These are phyloP conservation scores for Brettanomyces anomalus DNA, from an alignment of 805 yeast species.

Conservation along the genomic window DNA sequence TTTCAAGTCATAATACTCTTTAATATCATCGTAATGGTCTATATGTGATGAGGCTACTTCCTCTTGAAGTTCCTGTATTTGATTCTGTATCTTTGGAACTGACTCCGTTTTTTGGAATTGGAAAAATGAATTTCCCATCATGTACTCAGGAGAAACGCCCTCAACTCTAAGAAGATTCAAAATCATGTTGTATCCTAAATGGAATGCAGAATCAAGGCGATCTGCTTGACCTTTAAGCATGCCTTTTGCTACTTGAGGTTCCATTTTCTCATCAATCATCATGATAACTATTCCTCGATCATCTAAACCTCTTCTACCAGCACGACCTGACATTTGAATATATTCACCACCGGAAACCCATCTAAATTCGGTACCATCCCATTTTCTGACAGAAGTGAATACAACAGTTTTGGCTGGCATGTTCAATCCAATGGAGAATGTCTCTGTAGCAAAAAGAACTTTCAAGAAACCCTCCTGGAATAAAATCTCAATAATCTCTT, in stretches of 20 bases:
- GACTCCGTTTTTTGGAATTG: constrained; percentile 92
- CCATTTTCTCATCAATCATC: constrained; percentile 99
- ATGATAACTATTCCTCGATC: constrained; percentile 98
- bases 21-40: constrained; percentile 66
- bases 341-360: constrained; percentile 99
- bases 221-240: constrained; percentile 99
- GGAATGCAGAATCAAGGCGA: constrained; percentile 94
- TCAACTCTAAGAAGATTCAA: constrained; percentile 93
- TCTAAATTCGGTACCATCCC: constrained; percentile 97
- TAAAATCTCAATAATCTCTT: constrained; percentile 90
- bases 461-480: constrained; percentile 95
- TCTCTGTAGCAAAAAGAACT: constrained; percentile 95
- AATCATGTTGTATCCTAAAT: constrained; percentile 94
- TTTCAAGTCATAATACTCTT: constrained; percentile 75
- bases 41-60: constrained; percentile 42
- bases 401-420: constrained; percentile 99
- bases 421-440: constrained; percentile 94
- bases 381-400: constrained; percentile 92
- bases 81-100: constrained; percentile 74
- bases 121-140: constrained; percentile 88
- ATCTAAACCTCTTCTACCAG: constrained; percentile 99
- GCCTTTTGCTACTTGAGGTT: constrained; percentile 97
- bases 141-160: constrained; percentile 95
- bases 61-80: constrained; percentile 44
- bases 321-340: constrained; percentile 99